Evolutionary conservation across 2,329 filamentous ascomycete species (phyloP), one percentile per base, ranked within the genome.

Genomic region (Monilinia polystroma): DNA sequence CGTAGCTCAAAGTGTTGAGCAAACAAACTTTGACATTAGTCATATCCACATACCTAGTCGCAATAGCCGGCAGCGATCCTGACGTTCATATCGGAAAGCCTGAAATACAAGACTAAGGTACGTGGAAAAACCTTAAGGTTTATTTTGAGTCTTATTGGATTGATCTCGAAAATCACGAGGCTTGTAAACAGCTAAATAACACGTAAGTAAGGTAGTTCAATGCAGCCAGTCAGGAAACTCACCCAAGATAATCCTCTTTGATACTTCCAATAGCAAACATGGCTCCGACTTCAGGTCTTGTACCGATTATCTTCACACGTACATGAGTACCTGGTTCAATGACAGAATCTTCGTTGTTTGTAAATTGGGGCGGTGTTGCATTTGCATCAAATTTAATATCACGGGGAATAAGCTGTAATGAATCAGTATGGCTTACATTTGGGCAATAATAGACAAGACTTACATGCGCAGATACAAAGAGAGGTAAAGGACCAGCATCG

Each of bases 221-320:
- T 29, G 29, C 56, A 45, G 20, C 11, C 16, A 26, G 41, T 35
- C 16, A 8, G 12, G 32, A 45, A 63, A 76, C 77, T 72, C 82
- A 89, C 87, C 87, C 87, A 52, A 90, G 82, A 75, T 88, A 90
- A 75, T 90, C 87, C 76, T 90, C 94, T 80, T 96, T 97, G 81
- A 99, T 97, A 73, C 92, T 98, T 68, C 93, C 95, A 78, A 99
- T 96, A 49, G 94, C 95, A 84, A 91, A 97, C 86, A 99, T 96
- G 77, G 92, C 90, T 70, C 92, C 92, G 63, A 98, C 92, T 78
- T 98, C 95, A 71, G 91, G 93, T 79, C 96, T 87, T 62, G 94
- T 91, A 79, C 95, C 95, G 73, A 97, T 92, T 70, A 99, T 89
- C 81, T 97, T 97, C 71, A 98, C 87, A 57, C 95, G 91, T 70